Evolutionary conservation across 768 basidiomycete genomes (phyloP), one percentile per base, ranked within the genome.

Genomic region (Boletus barrowsii): DNA sequence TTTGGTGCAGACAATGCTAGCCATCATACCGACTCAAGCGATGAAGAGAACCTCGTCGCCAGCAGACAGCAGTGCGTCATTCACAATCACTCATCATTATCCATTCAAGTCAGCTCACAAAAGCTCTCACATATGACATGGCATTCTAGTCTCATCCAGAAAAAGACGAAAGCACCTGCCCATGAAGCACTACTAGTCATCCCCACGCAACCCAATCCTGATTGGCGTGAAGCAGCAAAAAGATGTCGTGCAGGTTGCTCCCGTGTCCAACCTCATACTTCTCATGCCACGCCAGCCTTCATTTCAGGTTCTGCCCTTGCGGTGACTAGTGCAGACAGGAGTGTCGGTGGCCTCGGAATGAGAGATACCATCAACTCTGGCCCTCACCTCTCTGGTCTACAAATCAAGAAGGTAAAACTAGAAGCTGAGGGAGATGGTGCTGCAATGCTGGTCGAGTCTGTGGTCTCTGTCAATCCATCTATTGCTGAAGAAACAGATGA

Each of bases 161-260:
- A 76, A 51, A 71, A 45, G 42, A 78, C 73, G 39, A 76, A 76
- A 57, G 24, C 0, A 2, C n/a, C 42, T 0, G 75, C 68, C 47
- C 72, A 79, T 10, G 67, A 81, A 39, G 81, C 75, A 5, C 90
- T 90, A 0, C 79, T 97, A 9, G 84, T 97, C 36, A 98, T 99
- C 42, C 86, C 95, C 15, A 77, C 92, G 1, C 76, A 91, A 42
- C 76, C 92, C 62, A 96, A 98, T 64, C 81, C 84, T 29, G 95
- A 99, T 67, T 99, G 96, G 96, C 76, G 92, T 40, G 88, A 84
- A 48, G 72, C 83, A 8, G 90, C 90, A 15, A 78, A 87, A 39
- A 86, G 83, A 66, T 77, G 88, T 10, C 70, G 68, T 3, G 55
- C 66, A 17, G 58, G 49, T 35, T 67, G 58, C 20, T 35, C 62